These are phyloP conservation scores for Magnaporthiopsis incrustans DNA, from an alignment of 2,329 filamentous ascomycete species.

Conservation along the genomic window DNA sequence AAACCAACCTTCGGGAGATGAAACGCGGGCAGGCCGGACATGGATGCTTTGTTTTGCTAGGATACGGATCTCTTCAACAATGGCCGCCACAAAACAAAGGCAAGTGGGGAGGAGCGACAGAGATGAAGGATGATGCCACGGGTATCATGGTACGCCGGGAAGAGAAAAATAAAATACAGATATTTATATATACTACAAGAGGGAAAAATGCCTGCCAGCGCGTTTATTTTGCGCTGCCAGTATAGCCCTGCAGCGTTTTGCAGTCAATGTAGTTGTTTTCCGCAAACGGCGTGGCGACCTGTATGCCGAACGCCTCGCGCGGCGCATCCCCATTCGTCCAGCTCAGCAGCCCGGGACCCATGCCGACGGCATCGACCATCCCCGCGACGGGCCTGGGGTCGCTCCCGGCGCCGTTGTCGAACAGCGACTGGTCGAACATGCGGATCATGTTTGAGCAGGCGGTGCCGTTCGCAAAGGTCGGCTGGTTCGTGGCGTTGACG, in stretches of 20 bases:
- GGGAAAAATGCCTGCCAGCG: too few species aligned
- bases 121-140: neutral
- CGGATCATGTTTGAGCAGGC: constrained; percentile 28
- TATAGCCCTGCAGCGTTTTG: constrained; percentile 19
- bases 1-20: too few species aligned
- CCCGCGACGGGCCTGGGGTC: constrained; percentile 19
- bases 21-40: too few species aligned
- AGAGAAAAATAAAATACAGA: too few species aligned
- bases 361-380: constrained; percentile 14
- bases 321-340: constrained; percentile 8
- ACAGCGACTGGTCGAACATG: constrained; percentile 23
- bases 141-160: neutral
- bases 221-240: neutral
- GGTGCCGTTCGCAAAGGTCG: constrained; percentile 42
- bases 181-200: neutral
- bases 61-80: too few species aligned
- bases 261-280: constrained; percentile 25
- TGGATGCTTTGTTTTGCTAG: too few species aligned
- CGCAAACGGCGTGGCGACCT: constrained; percentile 24
- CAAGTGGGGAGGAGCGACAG: too few species aligned
- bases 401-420: constrained; percentile 11
- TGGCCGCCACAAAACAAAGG: too few species aligned
- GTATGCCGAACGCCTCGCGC: constrained; percentile 19
- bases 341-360: constrained; percentile 14
- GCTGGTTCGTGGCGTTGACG: constrained; percentile 47